Evolutionary conservation across 441 rosid genomes (phyloP), one percentile per base, ranked within the genome.

Genomic region (Geranium incanum): DNA sequence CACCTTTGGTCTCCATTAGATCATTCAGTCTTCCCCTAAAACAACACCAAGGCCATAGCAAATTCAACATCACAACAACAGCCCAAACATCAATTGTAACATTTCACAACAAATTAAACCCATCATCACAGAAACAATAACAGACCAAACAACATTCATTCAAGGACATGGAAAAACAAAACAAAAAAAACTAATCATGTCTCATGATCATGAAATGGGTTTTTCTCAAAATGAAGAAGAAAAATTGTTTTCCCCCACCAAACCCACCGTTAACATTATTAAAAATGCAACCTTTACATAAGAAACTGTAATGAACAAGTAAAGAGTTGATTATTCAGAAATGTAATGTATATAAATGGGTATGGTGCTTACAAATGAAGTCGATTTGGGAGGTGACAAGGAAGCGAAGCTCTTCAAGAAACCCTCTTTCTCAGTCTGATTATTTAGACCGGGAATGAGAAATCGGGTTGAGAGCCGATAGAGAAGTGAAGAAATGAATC

Each of bases 1-100:
- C 83, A 71, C 83, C 78, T 66, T 83, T 74, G 18, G 78, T 74
- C 80, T 82, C 87, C 89, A 85, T 85, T 73, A 82, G 64, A 78
- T 77, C 89, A 85, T 85, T 52, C 85, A 83, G 43, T 39, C 43
- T 39, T 39, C 8, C 43, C 5, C 43, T 39, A 7, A 28, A 28
- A 28, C 8, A 39, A 39, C 8, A 39, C 43, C 43, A 39, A 28
- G 33, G 3, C 43, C 43, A 39, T 39, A 7, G 43, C 8, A 39
- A 39, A 7, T 39, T 39, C 8, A 39, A 7, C 43, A 5, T 7
- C 43, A 39, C 5, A 39, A 5, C 43, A 39, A 39, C 43, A 5
- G 0, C 2, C 6, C 5, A 39, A 39, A 5, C 3, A 5, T 7
- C 43, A 4, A 39, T 39, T 7, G 8, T 7, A 39, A 39, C 43